Evolutionary conservation across 73 alveolate genomes (phyloP), one percentile per base, ranked within the genome.

Genomic region (Paramecium pentaurelia): DNA sequence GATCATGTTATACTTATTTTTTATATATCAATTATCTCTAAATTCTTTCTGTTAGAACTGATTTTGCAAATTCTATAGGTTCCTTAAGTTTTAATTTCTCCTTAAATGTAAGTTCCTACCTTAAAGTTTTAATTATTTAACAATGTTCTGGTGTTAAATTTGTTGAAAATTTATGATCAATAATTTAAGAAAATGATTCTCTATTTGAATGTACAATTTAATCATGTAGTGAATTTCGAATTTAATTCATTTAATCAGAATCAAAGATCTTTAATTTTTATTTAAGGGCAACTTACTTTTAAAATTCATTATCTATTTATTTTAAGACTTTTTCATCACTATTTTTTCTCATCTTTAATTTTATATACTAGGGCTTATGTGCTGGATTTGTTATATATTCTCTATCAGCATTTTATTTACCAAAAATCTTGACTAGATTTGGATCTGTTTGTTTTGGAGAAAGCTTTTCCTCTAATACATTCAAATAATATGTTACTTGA

Each of bases 271-370:
- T 64, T 28, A 64, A 32, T 64, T 64, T 64, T 28, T 40, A 28
- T 14, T 64, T 64, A 9, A 64, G 12, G 9, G 42, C 51, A 32
- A 64, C 47, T 64, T 64, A 12, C 47, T 64, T 64, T 34, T 64
- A 64, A 64, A 64, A 64, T 32, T 28, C 84, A 64, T 32, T 64
- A 28, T 64, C 84, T 25, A 64, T 64, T 34, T 32, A 64, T 64
- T 64, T 64, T 34, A 64, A 64, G 84, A 64, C 25, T 64, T 34
- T 64, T 64, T 64, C 84, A 64, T 64, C 84, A 64, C 84, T 64
- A 64, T 64, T 34, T 27, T 64, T 64, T 64, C 84, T 64, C 3
- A n/a, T 64, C 28, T 28, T 28, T 11, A 64, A 64, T 64, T 64
- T 64, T 4, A 64, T 28, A 64, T 64, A 64, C 30, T 28, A 64